phyloP scores from a whole-genome alignment of 2,329 filamentous ascomycete genomes.

The Cercospora janseana region DNA sequence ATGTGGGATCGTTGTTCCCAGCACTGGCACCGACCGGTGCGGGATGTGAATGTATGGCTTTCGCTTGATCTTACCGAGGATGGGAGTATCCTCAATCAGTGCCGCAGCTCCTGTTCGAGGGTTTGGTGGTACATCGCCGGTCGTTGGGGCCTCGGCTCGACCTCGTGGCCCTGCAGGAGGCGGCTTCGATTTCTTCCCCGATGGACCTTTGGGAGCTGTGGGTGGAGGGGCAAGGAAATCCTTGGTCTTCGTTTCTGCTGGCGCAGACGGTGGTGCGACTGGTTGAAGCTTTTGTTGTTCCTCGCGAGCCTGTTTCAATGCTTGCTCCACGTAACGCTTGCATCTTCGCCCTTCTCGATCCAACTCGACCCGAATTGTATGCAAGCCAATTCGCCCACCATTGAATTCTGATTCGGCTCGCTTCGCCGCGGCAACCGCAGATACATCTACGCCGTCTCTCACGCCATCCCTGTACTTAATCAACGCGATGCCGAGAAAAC shows the following conservation, averaged over 20 bases:
- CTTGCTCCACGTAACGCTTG: conserved; percentile 70
- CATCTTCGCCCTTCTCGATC: conserved; percentile 87
- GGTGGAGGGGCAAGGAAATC: conserved; percentile 64
- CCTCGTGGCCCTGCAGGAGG: conserved; percentile 37
- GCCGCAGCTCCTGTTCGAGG: conserved; percentile 49
- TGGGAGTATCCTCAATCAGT: conserved; percentile 63
- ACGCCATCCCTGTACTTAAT: conserved; percentile 80
- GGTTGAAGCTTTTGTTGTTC: conserved; percentile 50
- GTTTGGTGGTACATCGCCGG: conserved; percentile 39
- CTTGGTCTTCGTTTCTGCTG: conserved; percentile 35
- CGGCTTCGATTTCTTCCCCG: conserved; percentile 50
- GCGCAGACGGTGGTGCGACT: conserved; percentile 36
- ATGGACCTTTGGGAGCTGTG: conserved; percentile 82
- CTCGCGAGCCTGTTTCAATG: conserved; percentile 66
- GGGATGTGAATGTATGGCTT: conserved; percentile 90
- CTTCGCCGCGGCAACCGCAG: conserved; percentile 77
- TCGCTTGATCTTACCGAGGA: conserved; percentile 68
- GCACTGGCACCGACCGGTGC: conserved; percentile 81
- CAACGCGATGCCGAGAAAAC: conserved; percentile 88
- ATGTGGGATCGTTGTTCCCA: conserved; percentile 81
- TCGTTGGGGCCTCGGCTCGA: conserved; percentile 32
- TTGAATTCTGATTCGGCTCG: conserved; percentile 74
- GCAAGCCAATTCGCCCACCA: conserved; percentile 74
- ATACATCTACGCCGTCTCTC: conserved; percentile 54
- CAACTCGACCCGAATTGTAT: conserved; percentile 76